Percentiles rank a stretch among this genome's conserved stretches.
phyloP scores from a whole-genome alignment of 257 asterid species.

The Ocimum tenuiflorum region DNA sequence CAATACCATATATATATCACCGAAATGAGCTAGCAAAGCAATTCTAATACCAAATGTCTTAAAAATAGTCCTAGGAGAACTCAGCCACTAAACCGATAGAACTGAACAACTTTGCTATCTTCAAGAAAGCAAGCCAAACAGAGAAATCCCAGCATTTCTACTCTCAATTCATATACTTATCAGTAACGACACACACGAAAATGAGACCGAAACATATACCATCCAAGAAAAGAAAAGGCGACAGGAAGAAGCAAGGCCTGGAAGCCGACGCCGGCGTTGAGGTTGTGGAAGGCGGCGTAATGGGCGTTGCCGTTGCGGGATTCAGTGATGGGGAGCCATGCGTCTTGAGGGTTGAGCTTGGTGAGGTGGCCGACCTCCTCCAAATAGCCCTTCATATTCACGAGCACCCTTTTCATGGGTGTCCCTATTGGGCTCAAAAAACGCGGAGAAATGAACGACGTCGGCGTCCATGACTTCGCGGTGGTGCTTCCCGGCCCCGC shows the following conservation, averaged over 20 bases:
- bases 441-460: constrained; percentile 87
- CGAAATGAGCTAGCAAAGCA: too few relatives aligned
- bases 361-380: constrained; percentile 97
- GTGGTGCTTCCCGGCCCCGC: constrained; percentile 21
- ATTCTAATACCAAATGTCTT: too few relatives aligned
- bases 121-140: not conserved
- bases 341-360: constrained; percentile 93
- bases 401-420: constrained; percentile 86
- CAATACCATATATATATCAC: not conserved
- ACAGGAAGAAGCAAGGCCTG: constrained; percentile 93
- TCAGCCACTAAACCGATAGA: not conserved
- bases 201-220: constrained; percentile 32
- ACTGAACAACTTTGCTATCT: not conserved
- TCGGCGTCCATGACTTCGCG: constrained; percentile 92
- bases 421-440: constrained; percentile 98
- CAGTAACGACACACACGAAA: too few relatives aligned
- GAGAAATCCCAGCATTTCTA: not conserved
- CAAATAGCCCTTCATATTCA: constrained; percentile 85
- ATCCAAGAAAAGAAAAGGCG: constrained; percentile 94
- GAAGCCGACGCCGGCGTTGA: constrained; percentile 94
- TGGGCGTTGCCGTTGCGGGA: constrained; percentile 95
- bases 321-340: constrained; percentile 98
- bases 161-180: too few relatives aligned
- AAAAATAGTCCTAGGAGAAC: not conserved
- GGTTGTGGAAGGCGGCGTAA: constrained; percentile 91